Base-by-base conservation (phyloP, 441 rosid genomes). In the Euphorbia schlechtendalii region DNA sequence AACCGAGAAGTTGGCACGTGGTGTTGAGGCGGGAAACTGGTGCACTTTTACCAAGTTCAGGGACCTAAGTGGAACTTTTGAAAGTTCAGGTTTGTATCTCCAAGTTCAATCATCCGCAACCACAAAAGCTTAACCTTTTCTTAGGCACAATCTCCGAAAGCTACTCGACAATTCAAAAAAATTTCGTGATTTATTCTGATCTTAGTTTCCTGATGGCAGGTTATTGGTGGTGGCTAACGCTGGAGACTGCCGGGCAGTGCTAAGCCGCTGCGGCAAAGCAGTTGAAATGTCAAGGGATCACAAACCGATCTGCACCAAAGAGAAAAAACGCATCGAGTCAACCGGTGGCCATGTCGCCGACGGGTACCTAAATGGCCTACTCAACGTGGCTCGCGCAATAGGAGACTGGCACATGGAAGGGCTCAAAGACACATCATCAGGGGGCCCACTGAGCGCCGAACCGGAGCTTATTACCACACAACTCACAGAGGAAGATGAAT, bases 351-450 rank as follows among this genome's bases (percentile, higher is more conserved):
- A 46, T 63, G 71, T 89, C 14, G 73, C 34, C 55, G 96, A 87
- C 41, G 95, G 88, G n/a, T 89, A 91, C 70, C 83, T 89, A 52
- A 87, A 89, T 20, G 92, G 95, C 18, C 90, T 72, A 52, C 83
- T 92, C 13, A 85, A 81, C 66, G 91, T 92, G 59, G 83, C 96
- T 62, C 89, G 98, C 5, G 92, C 98, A 5, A 69, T 91, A 8
- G 95, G 96, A 38, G 95, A 92, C 72, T 87, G 88, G 86, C 96
- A 89, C 72, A 68, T 89, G 86, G 88, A 87, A 76, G 96, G 88
- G 56, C 73, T 87, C 83, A 89, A 92, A 80, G 75, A 74, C 51
- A 66, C 73, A 41, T 74, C 74, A 38, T 74, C 74, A 38, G 83
- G 88, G 18, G 95, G 96, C 18, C 96, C 98, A 25, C 85, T 92